Evolutionary conservation across 73 alveolate species (phyloP).

Genomic region (Strombidium stylifer): DNA sequence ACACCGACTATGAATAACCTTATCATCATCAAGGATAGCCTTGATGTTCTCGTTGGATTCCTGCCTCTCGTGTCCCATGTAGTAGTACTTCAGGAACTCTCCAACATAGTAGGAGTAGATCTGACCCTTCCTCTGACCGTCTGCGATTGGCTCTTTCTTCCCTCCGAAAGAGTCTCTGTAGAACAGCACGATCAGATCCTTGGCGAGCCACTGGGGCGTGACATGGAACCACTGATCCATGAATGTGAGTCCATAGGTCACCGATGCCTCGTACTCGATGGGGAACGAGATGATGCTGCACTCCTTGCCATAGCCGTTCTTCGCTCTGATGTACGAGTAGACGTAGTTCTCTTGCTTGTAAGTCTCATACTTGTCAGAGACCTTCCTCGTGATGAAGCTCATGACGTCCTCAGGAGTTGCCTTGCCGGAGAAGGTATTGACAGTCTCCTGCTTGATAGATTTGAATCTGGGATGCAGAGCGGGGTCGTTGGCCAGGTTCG

Average conservation of each 20-base stretch:
- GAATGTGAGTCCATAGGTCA: slow-evolving; percentile 15
- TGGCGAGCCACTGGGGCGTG: slow-evolving; percentile 20
- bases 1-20: too few relatives aligned
- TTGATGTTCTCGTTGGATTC: neutral
- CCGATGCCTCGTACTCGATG: slow-evolving; percentile 10
- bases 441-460: neutral
- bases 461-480: neutral
- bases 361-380: too few relatives aligned
- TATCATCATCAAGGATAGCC: too few relatives aligned
- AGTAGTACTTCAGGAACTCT: slow-evolving; percentile 25
- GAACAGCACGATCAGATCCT: slow-evolving; percentile 23
- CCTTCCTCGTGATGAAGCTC: too few relatives aligned
- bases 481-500: slow-evolving; percentile 4
- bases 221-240: neutral
- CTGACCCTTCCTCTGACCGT: too few relatives aligned
- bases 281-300: slow-evolving; percentile 37
- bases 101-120: slow-evolving; percentile 16
- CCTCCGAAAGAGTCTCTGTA: slow-evolving; percentile 29
- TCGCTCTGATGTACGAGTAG: slow-evolving; percentile 22
- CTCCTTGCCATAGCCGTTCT: slow-evolving; percentile 37
- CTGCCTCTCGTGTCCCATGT: neutral
- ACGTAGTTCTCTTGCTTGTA: neutral
- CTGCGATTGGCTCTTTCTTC: too few relatives aligned
- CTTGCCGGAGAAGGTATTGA: too few relatives aligned
- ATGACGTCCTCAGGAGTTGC: too few relatives aligned